Evolutionary conservation across 495 filamentous ascomycete genomes (phyloP).

Genomic region (Monascus purpureus): DNA sequence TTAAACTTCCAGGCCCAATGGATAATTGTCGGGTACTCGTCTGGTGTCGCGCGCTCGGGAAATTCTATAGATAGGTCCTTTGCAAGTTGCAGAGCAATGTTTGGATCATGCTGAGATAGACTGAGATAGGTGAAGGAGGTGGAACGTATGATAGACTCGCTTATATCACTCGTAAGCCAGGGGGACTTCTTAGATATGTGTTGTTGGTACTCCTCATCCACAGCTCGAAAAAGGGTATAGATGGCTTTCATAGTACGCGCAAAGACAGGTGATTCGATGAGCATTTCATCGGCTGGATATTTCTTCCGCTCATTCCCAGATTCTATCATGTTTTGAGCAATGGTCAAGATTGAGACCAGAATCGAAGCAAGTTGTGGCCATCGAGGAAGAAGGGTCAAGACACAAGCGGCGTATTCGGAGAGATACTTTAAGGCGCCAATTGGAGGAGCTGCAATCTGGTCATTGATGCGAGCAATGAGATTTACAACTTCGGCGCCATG

Average conservation of each 20-base stretch:
- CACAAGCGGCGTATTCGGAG: slow-evolving; percentile 12
- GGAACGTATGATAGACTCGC: slow-evolving; percentile 15
- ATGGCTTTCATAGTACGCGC: slow-evolving; percentile 7
- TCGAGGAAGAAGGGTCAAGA: slow-evolving; percentile 12
- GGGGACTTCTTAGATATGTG: slow-evolving; percentile 26
- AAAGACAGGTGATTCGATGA: slow-evolving; percentile 7
- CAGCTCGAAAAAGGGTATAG: slow-evolving; percentile 14
- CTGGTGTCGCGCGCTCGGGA: slow-evolving; percentile 12
- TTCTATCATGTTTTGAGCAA: slow-evolving; percentile 12
- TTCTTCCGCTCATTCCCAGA: slow-evolving; percentile 11
- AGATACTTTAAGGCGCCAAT: slow-evolving; percentile 10
- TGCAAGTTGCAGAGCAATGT: slow-evolving; percentile 18
- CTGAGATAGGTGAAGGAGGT: slow-evolving; percentile 14
- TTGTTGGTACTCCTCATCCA: slow-evolving; percentile 21
- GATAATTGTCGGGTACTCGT: slow-evolving; percentile 30
- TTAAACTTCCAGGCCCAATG: slow-evolving; percentile 55
- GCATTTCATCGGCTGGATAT: slow-evolving; percentile 5
- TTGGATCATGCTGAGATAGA: slow-evolving; percentile 9
- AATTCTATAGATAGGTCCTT: slow-evolving; percentile 26
- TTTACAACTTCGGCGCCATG: slow-evolving; percentile 11
- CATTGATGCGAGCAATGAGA: slow-evolving; percentile 16
- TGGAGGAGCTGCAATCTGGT: slow-evolving; percentile 13
- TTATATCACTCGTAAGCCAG: slow-evolving; percentile 23
- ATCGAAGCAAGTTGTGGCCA: slow-evolving; percentile 11
- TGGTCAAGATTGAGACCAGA: slow-evolving; percentile 8